phyloP scores from a whole-genome alignment of 257 asterid genomes.

The Nicotiana knightiana region DNA sequence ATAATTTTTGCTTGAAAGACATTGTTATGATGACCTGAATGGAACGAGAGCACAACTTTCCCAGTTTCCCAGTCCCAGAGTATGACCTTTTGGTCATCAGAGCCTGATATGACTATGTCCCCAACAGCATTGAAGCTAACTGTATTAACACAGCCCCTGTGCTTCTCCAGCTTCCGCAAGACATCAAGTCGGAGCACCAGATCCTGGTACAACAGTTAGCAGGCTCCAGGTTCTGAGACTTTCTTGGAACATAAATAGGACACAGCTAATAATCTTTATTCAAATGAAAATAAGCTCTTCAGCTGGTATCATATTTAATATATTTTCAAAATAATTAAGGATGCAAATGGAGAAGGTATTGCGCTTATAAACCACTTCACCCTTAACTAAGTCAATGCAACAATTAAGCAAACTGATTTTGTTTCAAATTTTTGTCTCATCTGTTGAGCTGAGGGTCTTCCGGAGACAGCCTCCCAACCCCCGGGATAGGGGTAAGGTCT shows the following conservation, averaged over 20 bases:
- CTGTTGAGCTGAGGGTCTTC: too few relatives aligned
- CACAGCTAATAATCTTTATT: background rate
- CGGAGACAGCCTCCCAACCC: too few relatives aligned
- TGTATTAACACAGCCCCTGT: conserved; percentile 85
- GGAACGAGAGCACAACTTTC: conserved; percentile 46
- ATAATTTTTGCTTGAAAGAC: conserved; percentile 87
- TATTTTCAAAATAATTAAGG: background rate
- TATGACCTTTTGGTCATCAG: conserved; percentile 78
- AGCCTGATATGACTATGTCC: conserved; percentile 72
- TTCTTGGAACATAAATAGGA: background rate
- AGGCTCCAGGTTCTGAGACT: conserved; percentile 4
- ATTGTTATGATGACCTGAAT: conserved; percentile 75
- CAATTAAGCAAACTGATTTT: conserved; percentile 1
- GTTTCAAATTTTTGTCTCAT: background rate
- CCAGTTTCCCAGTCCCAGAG: conserved; percentile 98
- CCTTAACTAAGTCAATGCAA: background rate
- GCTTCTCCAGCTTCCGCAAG: conserved; percentile 60
- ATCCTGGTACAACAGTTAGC: conserved; percentile 41
- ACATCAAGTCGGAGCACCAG: conserved; percentile 77
- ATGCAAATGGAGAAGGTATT: background rate
- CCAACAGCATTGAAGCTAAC: conserved; percentile 71
- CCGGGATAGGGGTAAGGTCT: too few relatives aligned
- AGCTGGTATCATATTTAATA: background rate
- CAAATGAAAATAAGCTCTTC: background rate
- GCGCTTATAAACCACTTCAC: background rate